Base-by-base conservation (phyloP, 306 rosid genomes). In the Pterocarpus santalinus region DNA sequence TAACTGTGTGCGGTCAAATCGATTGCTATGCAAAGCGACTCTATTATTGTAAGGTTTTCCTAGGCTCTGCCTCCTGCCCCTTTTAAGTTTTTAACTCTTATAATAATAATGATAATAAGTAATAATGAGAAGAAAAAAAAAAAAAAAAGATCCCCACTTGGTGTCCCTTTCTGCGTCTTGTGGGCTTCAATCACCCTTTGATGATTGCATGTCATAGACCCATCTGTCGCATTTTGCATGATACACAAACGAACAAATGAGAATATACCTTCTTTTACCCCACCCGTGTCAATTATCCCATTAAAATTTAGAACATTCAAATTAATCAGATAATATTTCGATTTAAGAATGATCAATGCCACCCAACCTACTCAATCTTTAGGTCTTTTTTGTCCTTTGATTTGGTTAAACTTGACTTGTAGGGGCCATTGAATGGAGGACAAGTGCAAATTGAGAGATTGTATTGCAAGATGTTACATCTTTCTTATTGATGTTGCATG, bases 161-260 rank as follows among this genome's bases (percentile, higher is more conserved):
- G 82, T 83, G 86, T 79, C 84, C 73, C 82, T 85, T 78, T 80
- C 71, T 56, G 81, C 88, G 86, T 58, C 75, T 58, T 67, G 87
- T 83, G 81, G 83, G 82, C 81, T 83, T 87, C 85, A 87, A 80
- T 88, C 82, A 80, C 81, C 64, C 83, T 77, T 79, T 68, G 91
- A 85, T 85, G 86, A 90, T 80, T 77, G 87, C 82, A 84, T 47
- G 53, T 47, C 53, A 80, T 80, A 79, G 83, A 85, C 80, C 85
- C 49, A 39, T 77, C 80, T 84, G 90, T 84, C 81, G 84, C 77
- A 77, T 66, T 55, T 81, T 79, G 81, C 85, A 91, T 51, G 22
- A 38, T 81, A 12, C 86, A 82, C 49, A 80, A 82, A 86, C 84
- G 62, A 84, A 86, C 85, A 75, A 88, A 71, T 84, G 79, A 86